phyloP scores from a whole-genome alignment of 2,329 filamentous ascomycete species.

The Blastomyces gilchristii region DNA sequence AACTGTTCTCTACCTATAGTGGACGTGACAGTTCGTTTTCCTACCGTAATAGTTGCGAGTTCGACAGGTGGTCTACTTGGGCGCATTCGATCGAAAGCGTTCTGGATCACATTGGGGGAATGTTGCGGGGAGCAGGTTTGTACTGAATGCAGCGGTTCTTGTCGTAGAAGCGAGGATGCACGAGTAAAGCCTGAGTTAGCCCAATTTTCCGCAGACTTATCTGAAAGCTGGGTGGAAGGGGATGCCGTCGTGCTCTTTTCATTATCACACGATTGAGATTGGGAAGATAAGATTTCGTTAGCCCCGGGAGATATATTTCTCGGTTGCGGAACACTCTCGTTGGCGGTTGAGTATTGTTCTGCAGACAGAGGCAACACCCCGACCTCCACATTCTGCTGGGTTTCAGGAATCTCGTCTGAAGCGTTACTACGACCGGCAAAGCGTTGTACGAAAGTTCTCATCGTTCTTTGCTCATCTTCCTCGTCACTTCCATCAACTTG shows the following conservation, averaged over 20 bases:
- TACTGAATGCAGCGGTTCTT: conserved; percentile 4
- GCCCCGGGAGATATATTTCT: neutral
- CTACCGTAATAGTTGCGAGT: conserved; percentile 65
- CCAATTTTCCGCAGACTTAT: conserved; percentile 9
- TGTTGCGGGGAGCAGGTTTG: conserved; percentile 3
- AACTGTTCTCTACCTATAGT: conserved; percentile 47
- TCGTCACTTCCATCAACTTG: conserved; percentile 14
- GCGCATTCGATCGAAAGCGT: conserved; percentile 55
- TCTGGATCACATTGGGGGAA: conserved; percentile 41
- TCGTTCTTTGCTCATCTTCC: conserved; percentile 4
- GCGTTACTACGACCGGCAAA: neutral
- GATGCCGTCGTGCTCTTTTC: neutral
- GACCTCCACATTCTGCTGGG: neutral
- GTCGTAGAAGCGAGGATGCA: neutral
- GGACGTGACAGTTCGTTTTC: conserved; percentile 55
- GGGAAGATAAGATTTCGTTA: neutral
- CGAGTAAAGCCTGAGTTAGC: neutral
- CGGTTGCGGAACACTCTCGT: neutral
- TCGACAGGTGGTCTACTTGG: conserved; percentile 53
- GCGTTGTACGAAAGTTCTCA: conserved; percentile 4
- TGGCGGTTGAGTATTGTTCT: neutral
- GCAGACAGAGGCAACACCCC: neutral
- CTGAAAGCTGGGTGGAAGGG: conserved; percentile 7
- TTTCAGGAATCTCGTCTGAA: conserved; percentile 3
- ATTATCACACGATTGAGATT: neutral